Evolutionary conservation across 441 rosid genomes (phyloP), one percentile per base, ranked within the genome.

Genomic region (Flueggea neowawraea): DNA sequence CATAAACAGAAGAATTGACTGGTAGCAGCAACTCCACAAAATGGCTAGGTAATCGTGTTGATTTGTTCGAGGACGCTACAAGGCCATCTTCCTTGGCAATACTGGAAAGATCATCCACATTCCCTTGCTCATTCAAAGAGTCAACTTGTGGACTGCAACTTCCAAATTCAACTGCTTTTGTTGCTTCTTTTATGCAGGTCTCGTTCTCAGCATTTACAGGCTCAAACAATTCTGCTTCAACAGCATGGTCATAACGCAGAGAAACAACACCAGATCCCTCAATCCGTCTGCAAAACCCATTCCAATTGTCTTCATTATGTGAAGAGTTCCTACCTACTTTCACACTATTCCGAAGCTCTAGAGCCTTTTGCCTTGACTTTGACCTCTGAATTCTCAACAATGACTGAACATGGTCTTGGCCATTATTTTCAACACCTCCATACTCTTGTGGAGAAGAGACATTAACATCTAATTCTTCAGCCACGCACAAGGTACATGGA

Each of bases 371-470:
- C 80, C 99, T 91, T 10, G 90, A 80, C 75, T 75, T 90, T 22
- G 98, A 95, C 71, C 96, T 95, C 70, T 85, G 91, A 75, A 92
- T 74, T 69, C 79, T 92, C 58, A 76, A 86, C 71, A 85, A 68
- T 45, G 98, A 83, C 57, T 66, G 74, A 65, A 69, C 67, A 43
- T 77, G 80, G 56, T 80, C 83, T 52, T 67, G 67, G 62, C 59
- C 50, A 69, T 66, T 58, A 58, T 69, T 86, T 31, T 75, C 62
- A 54, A 61, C 36, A 57, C 74, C 76, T 63, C 51, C 69, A 73
- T 75, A 77, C 75, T 67, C 82, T 57, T 56, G 72, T 49, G 89
- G 91, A 70, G 91, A 85, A 49, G 66, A 76, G 62, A 67, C 74
- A 68, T 71, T 64, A 16, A 52, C 69, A 70, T 79, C 89, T 43